A percentile compares a stretch with the other conserved stretches of the same genome.
Evolutionary conservation across 192 early-diverging fungal genomes (phyloP).

Genomic region (Gonapodya prolifera): DNA sequence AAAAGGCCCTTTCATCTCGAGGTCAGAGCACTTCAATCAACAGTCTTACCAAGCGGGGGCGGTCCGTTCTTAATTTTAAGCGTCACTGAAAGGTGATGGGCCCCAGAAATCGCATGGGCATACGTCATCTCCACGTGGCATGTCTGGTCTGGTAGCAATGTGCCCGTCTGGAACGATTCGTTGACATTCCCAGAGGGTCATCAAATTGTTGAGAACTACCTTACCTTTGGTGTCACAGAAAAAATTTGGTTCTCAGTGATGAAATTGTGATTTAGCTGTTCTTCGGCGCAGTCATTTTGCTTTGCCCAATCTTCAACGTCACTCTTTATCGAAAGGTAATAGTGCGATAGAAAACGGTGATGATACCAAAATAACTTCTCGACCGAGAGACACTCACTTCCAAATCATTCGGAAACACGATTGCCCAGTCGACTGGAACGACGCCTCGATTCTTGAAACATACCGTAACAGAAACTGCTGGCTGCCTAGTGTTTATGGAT

Average conservation of each 20-base stretch:
- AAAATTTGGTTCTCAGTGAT: conserved; percentile 40
- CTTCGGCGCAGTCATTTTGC: conserved; percentile 38
- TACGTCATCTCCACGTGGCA: conserved; percentile 30
- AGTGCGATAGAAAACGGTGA: too few species aligned
- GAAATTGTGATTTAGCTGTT: conserved; percentile 35
- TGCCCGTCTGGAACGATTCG: conserved; percentile 18
- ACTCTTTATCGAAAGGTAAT: conserved; percentile 10
- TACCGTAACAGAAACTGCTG: conserved; percentile 22
- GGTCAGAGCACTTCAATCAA: not conserved
- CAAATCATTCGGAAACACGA: conserved; percentile 38
- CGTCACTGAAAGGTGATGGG: conserved; percentile 33
- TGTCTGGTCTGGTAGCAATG: conserved; percentile 27
- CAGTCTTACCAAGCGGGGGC: conserved; percentile 8
- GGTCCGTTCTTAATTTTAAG: conserved; percentile 37
- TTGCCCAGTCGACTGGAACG: conserved; percentile 42
- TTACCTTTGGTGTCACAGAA: conserved; percentile 29
- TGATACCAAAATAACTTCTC: too few species aligned
- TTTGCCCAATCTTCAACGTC: conserved; percentile 46
- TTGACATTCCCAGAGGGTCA: not conserved
- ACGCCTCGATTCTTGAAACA: conserved; percentile 36
- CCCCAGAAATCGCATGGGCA: conserved; percentile 33
- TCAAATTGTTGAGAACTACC: not conserved
- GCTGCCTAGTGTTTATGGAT: conserved; percentile 7
- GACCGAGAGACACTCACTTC: conserved; percentile 16
- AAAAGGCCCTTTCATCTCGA: not conserved